Evolutionary conservation across 1,139 yeast genomes (phyloP).

Genomic region (Nadsonia starkeyi-henricii): DNA sequence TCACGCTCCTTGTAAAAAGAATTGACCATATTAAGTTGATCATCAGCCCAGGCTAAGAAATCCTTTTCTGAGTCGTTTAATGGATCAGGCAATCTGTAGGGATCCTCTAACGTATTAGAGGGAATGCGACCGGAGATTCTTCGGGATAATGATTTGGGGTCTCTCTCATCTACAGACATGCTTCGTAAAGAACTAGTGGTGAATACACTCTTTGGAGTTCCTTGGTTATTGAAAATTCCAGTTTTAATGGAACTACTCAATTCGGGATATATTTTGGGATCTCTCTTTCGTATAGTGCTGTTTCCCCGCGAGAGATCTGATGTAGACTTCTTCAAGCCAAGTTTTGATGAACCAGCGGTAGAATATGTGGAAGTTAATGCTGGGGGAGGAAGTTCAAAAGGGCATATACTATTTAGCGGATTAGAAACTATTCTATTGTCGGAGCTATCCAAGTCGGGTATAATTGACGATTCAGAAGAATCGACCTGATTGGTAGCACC

Average conservation of each 20-base stretch:
- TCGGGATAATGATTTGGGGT: too few relatives aligned
- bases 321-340: background rate
- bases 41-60: conserved; percentile 49
- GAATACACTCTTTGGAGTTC: too few relatives aligned
- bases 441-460: background rate
- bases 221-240: too few relatives aligned
- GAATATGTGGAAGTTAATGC: conserved; percentile 10
- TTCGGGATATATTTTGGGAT: background rate
- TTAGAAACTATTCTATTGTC: conserved; percentile 6
- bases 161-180: too few relatives aligned
- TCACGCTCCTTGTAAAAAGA: conserved; percentile 47
- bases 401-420: conserved; percentile 4
- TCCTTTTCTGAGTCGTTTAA: conserved; percentile 23
- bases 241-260: conserved; percentile 1
- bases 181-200: too few relatives aligned
- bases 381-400: conserved; percentile 19
- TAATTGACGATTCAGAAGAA: background rate
- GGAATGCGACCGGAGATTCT: background rate
- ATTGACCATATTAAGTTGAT: conserved; percentile 45
- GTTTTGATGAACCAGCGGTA: background rate
- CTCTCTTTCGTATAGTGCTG: background rate
- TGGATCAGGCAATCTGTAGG: conserved; percentile 7
- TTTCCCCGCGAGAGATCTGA: background rate
- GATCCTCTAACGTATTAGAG: conserved; percentile 18
- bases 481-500: conserved; percentile 5